These are phyloP conservation scores for Skeletonema costatum DNA, from an alignment of 108 stramenopile species.

Conservation along the genomic window DNA sequence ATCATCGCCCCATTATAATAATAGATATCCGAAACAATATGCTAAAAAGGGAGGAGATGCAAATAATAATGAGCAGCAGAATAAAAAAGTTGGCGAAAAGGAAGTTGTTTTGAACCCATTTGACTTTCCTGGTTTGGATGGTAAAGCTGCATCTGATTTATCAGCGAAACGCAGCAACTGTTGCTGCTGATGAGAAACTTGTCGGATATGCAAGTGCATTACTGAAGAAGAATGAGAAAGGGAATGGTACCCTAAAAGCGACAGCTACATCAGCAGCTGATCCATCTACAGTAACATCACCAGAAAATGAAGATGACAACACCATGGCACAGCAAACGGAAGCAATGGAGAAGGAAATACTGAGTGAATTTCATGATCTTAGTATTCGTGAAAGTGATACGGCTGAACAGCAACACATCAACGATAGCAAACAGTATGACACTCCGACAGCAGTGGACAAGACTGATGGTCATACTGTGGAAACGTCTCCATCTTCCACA, in stretches of 20 bases:
- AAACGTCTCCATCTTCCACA: constrained; percentile 6
- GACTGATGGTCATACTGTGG: constrained; percentile 6
- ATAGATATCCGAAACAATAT: constrained; percentile 21
- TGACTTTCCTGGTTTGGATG: constrained; percentile 46
- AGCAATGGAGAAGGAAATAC: constrained; percentile 34
- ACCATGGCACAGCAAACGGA: constrained; percentile 17
- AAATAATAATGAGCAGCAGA: neutral
- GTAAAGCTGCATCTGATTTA: neutral
- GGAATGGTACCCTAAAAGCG: neutral
- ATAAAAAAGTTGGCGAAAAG: neutral
- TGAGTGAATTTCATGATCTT: constrained; percentile 44
- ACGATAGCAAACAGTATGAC: constrained; percentile 1
- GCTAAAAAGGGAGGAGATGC: constrained; percentile 11
- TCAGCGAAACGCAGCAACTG: neutral
- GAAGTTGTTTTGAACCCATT: constrained; percentile 37
- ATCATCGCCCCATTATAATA: constrained; percentile 13
- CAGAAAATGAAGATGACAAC: constrained; percentile 21
- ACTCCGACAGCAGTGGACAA: neutral
- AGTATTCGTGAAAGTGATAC: constrained; percentile 3
- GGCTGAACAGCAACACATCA: neutral
- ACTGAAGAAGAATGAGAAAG: constrained; percentile 29
- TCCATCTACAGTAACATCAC: neutral
- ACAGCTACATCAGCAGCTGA: neutral
- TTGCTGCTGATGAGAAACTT: neutral
- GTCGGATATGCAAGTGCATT: constrained; percentile 46